Percentiles rank a stretch among this genome's conserved stretches.
These are phyloP conservation scores for Cryptococcus depauperatus DNA, from an alignment of 1,284 basidiomycete species.

Conservation along the genomic window DNA sequence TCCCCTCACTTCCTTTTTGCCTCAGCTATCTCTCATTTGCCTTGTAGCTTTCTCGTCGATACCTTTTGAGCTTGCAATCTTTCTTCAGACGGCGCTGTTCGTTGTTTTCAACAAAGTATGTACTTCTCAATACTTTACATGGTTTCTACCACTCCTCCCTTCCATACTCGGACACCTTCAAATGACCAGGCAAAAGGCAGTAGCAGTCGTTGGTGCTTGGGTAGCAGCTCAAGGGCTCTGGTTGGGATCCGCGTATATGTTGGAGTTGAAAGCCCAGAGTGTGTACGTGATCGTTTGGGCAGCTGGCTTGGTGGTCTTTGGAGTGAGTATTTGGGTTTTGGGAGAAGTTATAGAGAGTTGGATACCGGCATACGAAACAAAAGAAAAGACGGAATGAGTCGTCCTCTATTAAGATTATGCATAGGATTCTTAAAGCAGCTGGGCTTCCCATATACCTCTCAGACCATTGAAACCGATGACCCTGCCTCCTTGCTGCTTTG, in stretches of 20 bases:
- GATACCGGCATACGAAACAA: not conserved
- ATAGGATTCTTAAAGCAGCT: not conserved
- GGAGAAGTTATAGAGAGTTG: conserved; percentile 52
- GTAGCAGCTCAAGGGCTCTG: conserved; percentile 64
- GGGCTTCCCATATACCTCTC: conserved; percentile 10
- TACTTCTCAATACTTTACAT: conserved; percentile 96
- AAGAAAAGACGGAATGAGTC: not conserved
- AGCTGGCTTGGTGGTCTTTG: conserved; percentile 64
- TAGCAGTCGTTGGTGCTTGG: conserved; percentile 58
- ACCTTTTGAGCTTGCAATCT: conserved; percentile 62
- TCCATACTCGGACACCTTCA: conserved; percentile 62
- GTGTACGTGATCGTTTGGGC: conserved; percentile 70
- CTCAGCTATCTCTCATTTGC: conserved; percentile 44
- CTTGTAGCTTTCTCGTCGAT: conserved; percentile 25
- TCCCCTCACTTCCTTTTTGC: conserved; percentile 43
- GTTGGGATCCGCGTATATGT: conserved; percentile 72
- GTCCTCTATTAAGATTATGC: not conserved
- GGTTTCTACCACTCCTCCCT: conserved; percentile 90
- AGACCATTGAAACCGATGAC: conserved; percentile 40
- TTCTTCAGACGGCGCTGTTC: conserved; percentile 82
- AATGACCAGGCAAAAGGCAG: conserved; percentile 49
- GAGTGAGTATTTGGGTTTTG: conserved; percentile 68
- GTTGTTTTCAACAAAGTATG: conserved; percentile 97
- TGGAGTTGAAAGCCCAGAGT: conserved; percentile 74
- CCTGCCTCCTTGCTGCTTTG: conserved; percentile 16